Evolutionary conservation across 208 protist species (phyloP).

Genomic region (Leishmania lainsoni): DNA sequence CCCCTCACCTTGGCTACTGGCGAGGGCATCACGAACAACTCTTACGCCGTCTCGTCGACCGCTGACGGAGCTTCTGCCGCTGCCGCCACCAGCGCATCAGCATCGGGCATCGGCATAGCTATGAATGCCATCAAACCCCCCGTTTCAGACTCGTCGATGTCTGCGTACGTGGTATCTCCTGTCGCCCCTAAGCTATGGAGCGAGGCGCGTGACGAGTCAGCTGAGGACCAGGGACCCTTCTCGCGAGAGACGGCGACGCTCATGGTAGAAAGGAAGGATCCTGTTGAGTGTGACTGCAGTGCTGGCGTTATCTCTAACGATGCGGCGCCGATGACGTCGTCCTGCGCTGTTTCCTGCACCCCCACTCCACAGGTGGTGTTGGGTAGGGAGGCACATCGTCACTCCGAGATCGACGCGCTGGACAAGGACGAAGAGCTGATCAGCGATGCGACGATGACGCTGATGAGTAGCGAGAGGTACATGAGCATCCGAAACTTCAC

Average conservation of each 20-base stretch:
- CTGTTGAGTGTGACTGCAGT: background rate
- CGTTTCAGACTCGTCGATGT: background rate
- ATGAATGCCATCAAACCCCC: background rate
- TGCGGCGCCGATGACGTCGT: slow-evolving; percentile 6
- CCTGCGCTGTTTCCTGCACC: slow-evolving; percentile 26
- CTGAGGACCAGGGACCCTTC: background rate
- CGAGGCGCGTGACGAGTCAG: background rate
- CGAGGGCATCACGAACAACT: background rate
- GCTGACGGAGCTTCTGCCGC: background rate
- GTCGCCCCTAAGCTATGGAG: background rate
- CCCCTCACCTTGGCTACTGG: background rate
- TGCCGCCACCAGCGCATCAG: background rate
- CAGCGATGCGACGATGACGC: slow-evolving; percentile 13
- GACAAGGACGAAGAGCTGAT: slow-evolving; percentile 14
- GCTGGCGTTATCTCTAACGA: background rate
- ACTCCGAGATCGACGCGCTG: background rate
- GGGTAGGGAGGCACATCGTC: slow-evolving; percentile 3
- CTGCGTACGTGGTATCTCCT: background rate
- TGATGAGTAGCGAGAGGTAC: slow-evolving; percentile 21
- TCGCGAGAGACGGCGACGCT: background rate
- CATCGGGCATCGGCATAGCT: background rate
- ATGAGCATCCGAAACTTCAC: slow-evolving; percentile 48
- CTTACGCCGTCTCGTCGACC: background rate
- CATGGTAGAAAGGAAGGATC: background rate
- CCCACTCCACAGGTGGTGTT: slow-evolving; percentile 24